Base-by-base conservation (phyloP, 202 grass and related monocot species). In the Hordeum pubiflorum region DNA sequence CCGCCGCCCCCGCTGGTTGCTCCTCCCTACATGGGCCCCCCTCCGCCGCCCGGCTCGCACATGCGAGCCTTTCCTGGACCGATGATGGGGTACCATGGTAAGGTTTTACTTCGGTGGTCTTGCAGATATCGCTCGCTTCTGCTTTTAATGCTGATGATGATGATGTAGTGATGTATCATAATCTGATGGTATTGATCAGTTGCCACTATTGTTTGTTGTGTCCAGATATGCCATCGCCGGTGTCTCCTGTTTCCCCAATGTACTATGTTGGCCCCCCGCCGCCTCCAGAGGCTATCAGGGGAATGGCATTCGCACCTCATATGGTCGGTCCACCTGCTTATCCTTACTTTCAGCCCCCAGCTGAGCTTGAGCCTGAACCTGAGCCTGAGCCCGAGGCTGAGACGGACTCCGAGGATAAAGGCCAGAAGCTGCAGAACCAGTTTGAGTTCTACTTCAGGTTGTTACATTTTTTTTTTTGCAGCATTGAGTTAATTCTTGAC, bases 381-480 rank as follows among this genome's bases (percentile, higher is more conserved):
- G 54, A 54, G 11, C 26, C 52, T 6, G 43, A 81, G 5, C 15
- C 44, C 27, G 37, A 60, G 4, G 40, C 33, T 2, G 57, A 87
- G 2, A 2, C 37, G 26, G 69, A 75, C 27, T 3, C 44, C 48
- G 41, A 77, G 27, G 41, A 70, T 39, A 67, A 91, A 57, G 68
- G 78, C 21, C 67, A 62, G 11, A 87, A 63, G 82, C 72, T 98
- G 41, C 76, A 93, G 32, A 87, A 79, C n/a, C 95, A 98, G 84
- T 94, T 98, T 44, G 86, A 98, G 44, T 98, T 93, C 82, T 98
- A 98, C 83, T 98, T 98, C 88, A 98, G 95, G 95, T 98, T 0
- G 7, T 69, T 68, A 48, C 26, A 59, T 18, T 68, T 0, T 2
- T 10, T 6, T 65, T 75, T 58, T 17, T 79, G 59, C 59, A 24